These are phyloP conservation scores for Leishmania turanica DNA, from an alignment of 208 protist species.

Conservation along the genomic window DNA sequence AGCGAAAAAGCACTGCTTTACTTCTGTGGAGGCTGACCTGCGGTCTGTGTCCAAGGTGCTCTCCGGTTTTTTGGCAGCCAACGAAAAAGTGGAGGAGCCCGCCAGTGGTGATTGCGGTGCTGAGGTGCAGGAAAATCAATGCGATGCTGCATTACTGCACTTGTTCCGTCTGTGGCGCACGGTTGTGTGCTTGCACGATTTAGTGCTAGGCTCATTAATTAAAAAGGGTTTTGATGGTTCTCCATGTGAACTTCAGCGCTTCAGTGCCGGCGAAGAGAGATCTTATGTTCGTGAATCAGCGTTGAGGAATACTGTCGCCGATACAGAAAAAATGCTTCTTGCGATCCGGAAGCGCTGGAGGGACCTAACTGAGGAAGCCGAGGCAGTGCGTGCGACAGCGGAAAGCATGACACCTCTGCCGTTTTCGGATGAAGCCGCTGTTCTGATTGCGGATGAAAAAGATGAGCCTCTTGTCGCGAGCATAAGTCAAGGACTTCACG, in stretches of 20 bases:
- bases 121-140: background rate
- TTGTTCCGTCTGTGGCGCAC: slow-evolving; percentile 5
- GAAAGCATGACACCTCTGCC: background rate
- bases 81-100: background rate
- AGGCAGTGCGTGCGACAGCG: background rate
- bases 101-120: no score
- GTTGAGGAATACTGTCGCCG: background rate
- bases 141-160: background rate
- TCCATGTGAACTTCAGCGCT: background rate
- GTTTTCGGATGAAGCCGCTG: background rate
- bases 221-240: background rate
- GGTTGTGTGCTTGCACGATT: background rate
- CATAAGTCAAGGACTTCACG: background rate
- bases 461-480: background rate
- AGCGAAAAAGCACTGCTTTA: slow-evolving; percentile 1
- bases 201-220: background rate
- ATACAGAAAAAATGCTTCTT: background rate
- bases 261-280: background rate
- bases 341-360: background rate
- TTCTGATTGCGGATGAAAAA: background rate
- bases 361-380: background rate
- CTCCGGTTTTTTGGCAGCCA: background rate
- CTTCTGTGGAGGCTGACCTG: background rate
- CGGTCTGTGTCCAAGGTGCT: background rate
- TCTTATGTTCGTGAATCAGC: background rate